Evolutionary conservation across 2,329 filamentous ascomycete species (phyloP).

Genomic region (Xylaria digitata): DNA sequence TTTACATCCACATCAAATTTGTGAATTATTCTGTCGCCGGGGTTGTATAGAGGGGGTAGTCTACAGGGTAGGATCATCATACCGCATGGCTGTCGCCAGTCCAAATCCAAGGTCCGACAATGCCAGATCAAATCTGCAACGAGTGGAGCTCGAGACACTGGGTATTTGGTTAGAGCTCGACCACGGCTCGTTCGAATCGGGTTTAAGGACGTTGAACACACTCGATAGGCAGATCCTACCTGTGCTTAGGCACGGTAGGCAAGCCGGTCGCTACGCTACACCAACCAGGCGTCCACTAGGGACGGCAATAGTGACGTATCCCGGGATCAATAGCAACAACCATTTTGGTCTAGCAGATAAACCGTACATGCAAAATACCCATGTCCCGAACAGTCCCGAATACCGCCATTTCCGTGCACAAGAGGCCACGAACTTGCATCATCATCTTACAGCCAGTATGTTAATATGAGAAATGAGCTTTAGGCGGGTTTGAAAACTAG

Average conservation of each 20-base stretch:
- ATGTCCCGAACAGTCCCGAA: no score
- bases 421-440: background rate
- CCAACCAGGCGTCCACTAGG: background rate
- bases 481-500: slow-evolving; percentile 8
- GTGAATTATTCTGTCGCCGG: background rate
- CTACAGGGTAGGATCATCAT: background rate
- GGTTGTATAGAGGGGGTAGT: slow-evolving; percentile 4
- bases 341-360: background rate
- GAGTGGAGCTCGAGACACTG: background rate
- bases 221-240: background rate
- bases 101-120: background rate
- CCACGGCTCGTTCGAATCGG: slow-evolving; percentile 12
- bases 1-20: slow-evolving; percentile 2
- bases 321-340: background rate
- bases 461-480: slow-evolving; percentile 5
- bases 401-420: background rate
- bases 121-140: slow-evolving; percentile 7
- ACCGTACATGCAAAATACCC: background rate
- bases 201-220: slow-evolving; percentile 1
- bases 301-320: background rate
- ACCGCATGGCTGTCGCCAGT: slow-evolving; percentile 10
- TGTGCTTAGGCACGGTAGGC: slow-evolving; percentile 1
- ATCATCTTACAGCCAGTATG: slow-evolving; percentile 1
- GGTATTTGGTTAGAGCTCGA: background rate
- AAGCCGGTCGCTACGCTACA: background rate